Base-by-base conservation (phyloP, 306 rosid genomes). In the Prunus padus region DNA sequence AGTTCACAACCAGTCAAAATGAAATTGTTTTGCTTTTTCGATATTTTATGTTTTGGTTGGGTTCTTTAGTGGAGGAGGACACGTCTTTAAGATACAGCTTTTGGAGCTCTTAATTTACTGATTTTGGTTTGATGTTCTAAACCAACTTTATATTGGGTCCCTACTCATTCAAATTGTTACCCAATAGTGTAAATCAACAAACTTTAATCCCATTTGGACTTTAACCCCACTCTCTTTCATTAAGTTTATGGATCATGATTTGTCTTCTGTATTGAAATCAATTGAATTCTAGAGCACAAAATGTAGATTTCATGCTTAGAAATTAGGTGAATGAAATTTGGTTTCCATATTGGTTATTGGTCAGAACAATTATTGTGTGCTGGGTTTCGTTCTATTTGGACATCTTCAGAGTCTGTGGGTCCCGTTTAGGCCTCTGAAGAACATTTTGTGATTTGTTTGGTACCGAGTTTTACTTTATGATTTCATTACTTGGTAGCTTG, bases 41-140 rank as follows among this genome's bases (percentile, higher is more conserved):
- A 22, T 33, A 54, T 40, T 33, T 23, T 2, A 40, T 25, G 26
- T 0, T 61, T 11, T 45, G 69, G 11, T 11, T 45, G 69, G 11
- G 77, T 45, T 46, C 59, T 16, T 19, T 71, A 71, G 75, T 54
- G 75, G 75, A 52, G 75, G 75, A 52, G 64, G 61, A 50, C 74
- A 31, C 64, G 49, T 5, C n/a, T 52, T 52, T 31, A 30, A 63
- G 26, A 2, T 46, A 46, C 51, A 46, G 51, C 16, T 7, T 25
- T 72, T 22, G 26, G 0, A 46, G 45, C 44, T 55, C 68, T 63
- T 45, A 5, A 31, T 49, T 9, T 1, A 37, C 42, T 37, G 42
- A 37, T 37, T 31, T 10, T 16, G n/a, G 50, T 26, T 54, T 44
- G 67, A 54, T 26, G 42, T 49, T 63, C 19, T 23, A 45, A 77